These are phyloP conservation scores for Artemisia argyi DNA, from an alignment of 129 eudicot species.

Conservation along the genomic window DNA sequence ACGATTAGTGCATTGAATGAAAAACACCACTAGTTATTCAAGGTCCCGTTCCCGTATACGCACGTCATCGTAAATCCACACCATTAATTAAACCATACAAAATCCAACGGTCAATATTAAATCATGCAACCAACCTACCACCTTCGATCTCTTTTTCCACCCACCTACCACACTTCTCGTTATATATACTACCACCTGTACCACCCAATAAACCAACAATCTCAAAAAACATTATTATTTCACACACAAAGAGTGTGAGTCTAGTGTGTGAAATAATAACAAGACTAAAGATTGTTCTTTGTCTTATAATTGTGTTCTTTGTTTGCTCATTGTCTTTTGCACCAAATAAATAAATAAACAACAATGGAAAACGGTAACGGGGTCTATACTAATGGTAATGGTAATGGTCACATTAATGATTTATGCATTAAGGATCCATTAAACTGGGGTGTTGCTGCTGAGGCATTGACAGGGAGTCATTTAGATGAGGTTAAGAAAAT, in stretches of 20 bases:
- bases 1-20: constrained; percentile 38
- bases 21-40: constrained; percentile 32
- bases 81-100: constrained; percentile 3
- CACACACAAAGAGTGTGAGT: constrained; percentile 39
- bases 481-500: constrained; percentile 64
- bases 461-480: constrained; percentile 61
- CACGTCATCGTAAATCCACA: constrained; percentile 23
- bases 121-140: constrained; percentile 37
- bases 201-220: constrained; percentile 35
- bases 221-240: constrained; percentile 11
- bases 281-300: background rate
- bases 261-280: constrained; percentile 29
- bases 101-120: constrained; percentile 17
- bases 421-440: constrained; percentile 49
- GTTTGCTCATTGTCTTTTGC: background rate
- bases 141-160: constrained; percentile 30
- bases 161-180: constrained; percentile 36
- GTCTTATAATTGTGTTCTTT: background rate
- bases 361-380: constrained; percentile 32
- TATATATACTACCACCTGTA: constrained; percentile 1
- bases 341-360: background rate
- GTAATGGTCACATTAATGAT: constrained; percentile 31
- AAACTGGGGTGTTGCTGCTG: constrained; percentile 72
- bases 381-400: constrained; percentile 18
- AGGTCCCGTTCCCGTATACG: constrained; percentile 21